Evolutionary conservation across 805 yeast species (phyloP), one percentile per base, ranked within the genome.

Genomic region (Barnettozyma botsteinii): DNA sequence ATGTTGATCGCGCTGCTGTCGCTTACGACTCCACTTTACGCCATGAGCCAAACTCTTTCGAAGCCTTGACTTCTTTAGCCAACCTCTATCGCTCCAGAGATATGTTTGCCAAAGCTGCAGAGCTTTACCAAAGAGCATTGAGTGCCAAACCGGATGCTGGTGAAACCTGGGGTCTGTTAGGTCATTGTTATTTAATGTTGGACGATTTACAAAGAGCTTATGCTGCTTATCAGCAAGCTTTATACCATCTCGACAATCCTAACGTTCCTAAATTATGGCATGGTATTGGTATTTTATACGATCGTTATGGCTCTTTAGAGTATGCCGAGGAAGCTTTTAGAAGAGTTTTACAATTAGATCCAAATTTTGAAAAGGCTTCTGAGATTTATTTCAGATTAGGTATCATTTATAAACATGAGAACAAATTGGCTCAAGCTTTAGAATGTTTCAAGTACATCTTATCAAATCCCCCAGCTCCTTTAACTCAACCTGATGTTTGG

Each of bases 301-400:
- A 93, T 62, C 72, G 98, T 39, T 93, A 93, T 61, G 98, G 98
- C 21, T 85, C 95, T 5, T 67, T 91, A 48, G 98, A 91, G 65
- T 93, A 91, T 56, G 98, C 98, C 4, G 98, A 93, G 62, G 98
- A 93, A 63, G 98, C 98, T 4, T 91, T 93, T 66, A 94, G 94
- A 31, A 79, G 95, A 53, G 98, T 93, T 11, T 69, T 93, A 60
- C 96, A 89, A 60, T 77, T 93, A 70, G 98, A 93, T 63, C 95
- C 97, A 35, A 81, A 86, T 58, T 91, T 93, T 54, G 98, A 93
- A 55, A 93, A 93, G 66, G 91, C 96, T 20, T 85, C 86, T 56
- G 98, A 93, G 60, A 94, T 93, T 49, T 93, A 93, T 61, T 93
- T 93, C 75, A 73, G 98, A 45, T 72, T 93, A 52, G 98, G 98